These are phyloP conservation scores for Chaetomium strumarium DNA, from an alignment of 2,329 filamentous ascomycete genomes.

Conservation along the genomic window DNA sequence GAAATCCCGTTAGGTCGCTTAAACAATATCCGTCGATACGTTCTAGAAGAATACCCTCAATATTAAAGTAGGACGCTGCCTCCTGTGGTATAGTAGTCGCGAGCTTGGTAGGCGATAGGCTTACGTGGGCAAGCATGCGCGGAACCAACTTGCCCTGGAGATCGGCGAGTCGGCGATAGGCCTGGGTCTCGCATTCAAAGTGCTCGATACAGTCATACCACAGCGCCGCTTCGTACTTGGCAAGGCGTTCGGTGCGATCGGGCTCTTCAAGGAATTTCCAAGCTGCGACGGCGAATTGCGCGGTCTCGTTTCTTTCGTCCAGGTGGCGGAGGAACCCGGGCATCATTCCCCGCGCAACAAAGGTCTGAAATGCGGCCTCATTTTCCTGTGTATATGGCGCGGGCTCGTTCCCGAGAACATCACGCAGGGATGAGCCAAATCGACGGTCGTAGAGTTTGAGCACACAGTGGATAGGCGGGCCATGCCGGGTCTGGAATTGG, in stretches of 20 bases:
- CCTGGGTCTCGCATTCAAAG: conserved; percentile 11
- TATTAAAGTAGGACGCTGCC: conserved; percentile 5
- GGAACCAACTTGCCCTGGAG: conserved; percentile 2
- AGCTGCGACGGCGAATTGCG: not conserved
- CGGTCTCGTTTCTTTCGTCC: not conserved
- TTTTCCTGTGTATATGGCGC: conserved; percentile 3
- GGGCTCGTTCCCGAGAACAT: not conserved
- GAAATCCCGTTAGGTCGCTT: not conserved
- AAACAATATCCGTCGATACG: conserved; percentile 7
- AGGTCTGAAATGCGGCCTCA: conserved; percentile 4
- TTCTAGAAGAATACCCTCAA: conserved; percentile 7
- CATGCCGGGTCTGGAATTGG: conserved; percentile 1
- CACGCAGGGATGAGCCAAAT: conserved; percentile 2
- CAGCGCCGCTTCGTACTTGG: conserved; percentile 9
- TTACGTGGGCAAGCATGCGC: conserved; percentile 2
- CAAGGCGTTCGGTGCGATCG: conserved; percentile 1
- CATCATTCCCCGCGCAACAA: conserved; percentile 9
- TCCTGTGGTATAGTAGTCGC: conserved; percentile 1
- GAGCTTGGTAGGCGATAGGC: conserved; percentile 1
- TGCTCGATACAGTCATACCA: conserved; percentile 7
- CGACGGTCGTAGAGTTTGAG: conserved; percentile 14
- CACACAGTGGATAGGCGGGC: not conserved
- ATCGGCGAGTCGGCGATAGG: conserved; percentile 6
- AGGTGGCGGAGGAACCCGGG: conserved; percentile 1
- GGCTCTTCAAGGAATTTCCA: conserved; percentile 4